These are phyloP conservation scores for Hymenoscyphus repandus DNA, from an alignment of 2,329 filamentous ascomycete genomes.

Conservation along the genomic window DNA sequence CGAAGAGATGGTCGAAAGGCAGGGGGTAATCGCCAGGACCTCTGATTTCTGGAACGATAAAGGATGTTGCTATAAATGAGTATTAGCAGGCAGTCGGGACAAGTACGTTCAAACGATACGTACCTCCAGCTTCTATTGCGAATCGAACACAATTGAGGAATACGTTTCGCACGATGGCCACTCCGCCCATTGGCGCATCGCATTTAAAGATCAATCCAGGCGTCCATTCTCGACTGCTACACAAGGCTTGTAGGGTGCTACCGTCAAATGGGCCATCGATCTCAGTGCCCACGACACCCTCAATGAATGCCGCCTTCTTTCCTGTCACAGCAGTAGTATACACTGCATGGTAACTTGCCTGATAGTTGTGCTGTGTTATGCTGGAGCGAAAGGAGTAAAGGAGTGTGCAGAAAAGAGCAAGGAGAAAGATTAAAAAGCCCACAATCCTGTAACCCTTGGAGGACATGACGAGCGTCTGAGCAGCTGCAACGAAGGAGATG, in stretches of 20 bases:
- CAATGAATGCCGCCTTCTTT: not conserved
- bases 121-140: conserved; percentile 43
- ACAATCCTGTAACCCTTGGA: too few species aligned
- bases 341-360: too few species aligned
- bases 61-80: conserved; percentile 27
- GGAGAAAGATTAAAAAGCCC: too few species aligned
- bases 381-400: too few species aligned
- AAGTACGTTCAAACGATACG: conserved; percentile 7
- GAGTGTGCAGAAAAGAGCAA: too few species aligned
- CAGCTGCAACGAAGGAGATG: too few species aligned
- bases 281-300: conserved; percentile 4
- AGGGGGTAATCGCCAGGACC: conserved; percentile 8
- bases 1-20: conserved; percentile 24
- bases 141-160: conserved; percentile 41
- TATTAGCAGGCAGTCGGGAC: not conserved
- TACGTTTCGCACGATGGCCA: conserved; percentile 42
- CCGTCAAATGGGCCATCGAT: conserved; percentile 23
- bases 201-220: conserved; percentile 39
- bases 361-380: too few species aligned
- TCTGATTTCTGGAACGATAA: conserved; percentile 33
- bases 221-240: conserved; percentile 36
- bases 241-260: conserved; percentile 22
- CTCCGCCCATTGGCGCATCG: conserved; percentile 37
- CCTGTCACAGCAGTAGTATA: too few species aligned
- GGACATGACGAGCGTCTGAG: too few species aligned